phyloP scores from a whole-genome alignment of 164 flowering plant species.

The Litsea cubeba region DNA sequence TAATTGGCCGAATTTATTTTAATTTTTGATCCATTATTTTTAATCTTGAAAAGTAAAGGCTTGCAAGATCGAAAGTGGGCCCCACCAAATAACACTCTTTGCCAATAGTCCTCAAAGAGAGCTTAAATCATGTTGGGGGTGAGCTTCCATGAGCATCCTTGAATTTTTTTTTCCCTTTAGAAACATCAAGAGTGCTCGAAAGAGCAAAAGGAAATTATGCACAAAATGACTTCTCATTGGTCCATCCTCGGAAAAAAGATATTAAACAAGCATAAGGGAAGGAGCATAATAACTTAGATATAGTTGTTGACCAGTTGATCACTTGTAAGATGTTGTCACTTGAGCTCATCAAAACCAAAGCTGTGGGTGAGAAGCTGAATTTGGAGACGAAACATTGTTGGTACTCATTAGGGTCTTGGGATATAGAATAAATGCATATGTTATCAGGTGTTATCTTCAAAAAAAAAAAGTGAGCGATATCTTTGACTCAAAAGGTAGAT shows the following conservation, averaged over 20 bases:
- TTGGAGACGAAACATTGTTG: no score
- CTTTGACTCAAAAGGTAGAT: no score
- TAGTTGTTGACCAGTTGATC: not conserved
- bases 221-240: not conserved
- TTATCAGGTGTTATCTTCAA: no score
- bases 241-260: not conserved
- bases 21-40: not conserved
- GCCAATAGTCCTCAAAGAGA: not conserved
- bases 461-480: no score
- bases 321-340: not conserved
- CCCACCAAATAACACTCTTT: not conserved
- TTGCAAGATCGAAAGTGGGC: not conserved
- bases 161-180: not conserved
- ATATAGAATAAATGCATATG: no score
- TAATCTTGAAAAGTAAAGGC: not conserved
- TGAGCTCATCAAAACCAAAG: not conserved
- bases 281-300: not conserved
- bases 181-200: not conserved
- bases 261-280: no score
- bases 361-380: not conserved
- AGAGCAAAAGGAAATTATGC: not conserved
- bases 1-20: no score
- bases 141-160: not conserved
- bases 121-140: no score
- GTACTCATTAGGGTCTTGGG: no score